Conservation (phyloP, 768 basidiomycete genomes). For the Mrakia gelida region DNA sequence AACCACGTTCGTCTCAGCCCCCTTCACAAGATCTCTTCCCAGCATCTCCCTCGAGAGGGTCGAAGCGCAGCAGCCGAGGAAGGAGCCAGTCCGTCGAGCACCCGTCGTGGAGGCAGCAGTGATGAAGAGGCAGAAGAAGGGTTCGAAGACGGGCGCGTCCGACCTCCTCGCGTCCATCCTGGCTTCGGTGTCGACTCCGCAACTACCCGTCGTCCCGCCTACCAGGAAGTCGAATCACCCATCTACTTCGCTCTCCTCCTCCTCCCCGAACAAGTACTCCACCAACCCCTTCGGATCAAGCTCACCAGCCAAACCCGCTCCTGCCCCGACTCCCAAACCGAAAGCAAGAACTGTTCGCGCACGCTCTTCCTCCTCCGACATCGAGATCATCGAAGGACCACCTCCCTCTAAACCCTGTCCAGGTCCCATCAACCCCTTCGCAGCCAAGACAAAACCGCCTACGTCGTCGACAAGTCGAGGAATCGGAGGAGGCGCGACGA, state of each 20-base stretch:
- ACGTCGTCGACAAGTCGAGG: not conserved
- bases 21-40: not conserved
- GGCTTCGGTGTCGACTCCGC: not conserved
- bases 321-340: not conserved
- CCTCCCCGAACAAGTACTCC: not conserved
- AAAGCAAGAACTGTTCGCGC: not conserved
- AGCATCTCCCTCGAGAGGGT: not conserved
- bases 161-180: not conserved
- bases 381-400: not conserved
- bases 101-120: not conserved
- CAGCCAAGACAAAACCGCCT: not conserved
- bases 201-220: not conserved
- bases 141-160: not conserved
- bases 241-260: not conserved
- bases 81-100: not conserved
- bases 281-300: conserved; percentile 3
- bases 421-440: not conserved
- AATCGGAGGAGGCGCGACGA: too few relatives aligned
- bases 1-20: not conserved
- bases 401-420: not conserved
- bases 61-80: not conserved
- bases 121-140: not conserved
- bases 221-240: not conserved
- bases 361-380: too few relatives aligned
- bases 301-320: not conserved